Base-by-base conservation (phyloP, 1,284 basidiomycete species). In the Pisolithus thermaeus region DNA sequence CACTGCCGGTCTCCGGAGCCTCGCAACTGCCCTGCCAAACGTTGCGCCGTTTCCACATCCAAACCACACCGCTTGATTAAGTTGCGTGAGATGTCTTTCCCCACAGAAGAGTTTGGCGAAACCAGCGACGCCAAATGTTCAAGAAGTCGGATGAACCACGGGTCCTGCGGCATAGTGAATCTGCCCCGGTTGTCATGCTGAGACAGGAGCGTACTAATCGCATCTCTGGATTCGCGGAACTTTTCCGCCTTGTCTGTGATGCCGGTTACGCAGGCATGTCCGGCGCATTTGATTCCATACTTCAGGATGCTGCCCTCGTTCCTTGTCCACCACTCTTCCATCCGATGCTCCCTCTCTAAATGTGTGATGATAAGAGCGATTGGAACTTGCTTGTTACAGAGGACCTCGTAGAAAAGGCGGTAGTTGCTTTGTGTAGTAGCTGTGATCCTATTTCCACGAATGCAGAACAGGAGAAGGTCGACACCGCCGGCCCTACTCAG, bases 381-480 rank as follows among this genome's bases (percentile, higher is more conserved):
- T 14, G 56, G 56, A 3, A 58, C 56, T 27, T 50, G 23, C 32
- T 39, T 39, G 37, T 55, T 25, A 40, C 53, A 58, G 28, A 58
- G 28, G 32, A 50, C 53, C 23, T 49, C 49, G 30, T 46, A 50
- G 44, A 58, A 58, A 9, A 58, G 25, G 28, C 51, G 43, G 46
- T 58, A 58, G 44, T 58, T 58, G 44, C 54, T 55, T 23, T 46
- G 38, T 7, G 47, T 40, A 7, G 48, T 49, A 9, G 47, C 36
- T 16, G 40, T 54, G 42, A 53, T 46, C 32, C 56, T 50, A 12
- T 32, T 43, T 4, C 59, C 64, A 12, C 62, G 58, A 20, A 70
- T 58, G 55, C 60, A 63, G 46, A 63, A 68, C 9, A 69, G 56
- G 39, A 70, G 59, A 22, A 70, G 63, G 47, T 49, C 61, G 27